Conservation (phyloP, 257 asterid species). For the Agastache rugosa region DNA sequence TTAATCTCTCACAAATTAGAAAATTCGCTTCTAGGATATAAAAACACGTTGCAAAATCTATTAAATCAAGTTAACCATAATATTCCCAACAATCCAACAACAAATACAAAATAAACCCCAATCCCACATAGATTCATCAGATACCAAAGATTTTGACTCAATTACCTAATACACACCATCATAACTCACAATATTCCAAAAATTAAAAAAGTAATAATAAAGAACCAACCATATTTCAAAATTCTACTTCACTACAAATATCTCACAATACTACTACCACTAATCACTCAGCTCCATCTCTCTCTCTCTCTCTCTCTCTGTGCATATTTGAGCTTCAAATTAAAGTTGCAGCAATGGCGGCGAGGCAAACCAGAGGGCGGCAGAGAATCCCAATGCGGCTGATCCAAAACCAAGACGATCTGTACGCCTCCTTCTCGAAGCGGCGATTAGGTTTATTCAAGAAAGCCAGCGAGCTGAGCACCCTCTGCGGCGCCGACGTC, state of each 20-base stretch:
- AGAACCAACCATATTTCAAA: background rate
- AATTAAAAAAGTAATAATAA: too few relatives aligned
- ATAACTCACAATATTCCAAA: too few relatives aligned
- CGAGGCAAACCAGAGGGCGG: slow-evolving; percentile 40
- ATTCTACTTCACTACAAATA: background rate
- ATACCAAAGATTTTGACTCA: background rate
- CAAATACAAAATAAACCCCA: background rate
- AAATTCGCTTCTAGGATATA: background rate
- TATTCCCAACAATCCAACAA: background rate
- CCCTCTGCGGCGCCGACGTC: slow-evolving; percentile 34
- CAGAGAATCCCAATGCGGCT: slow-evolving; percentile 37
- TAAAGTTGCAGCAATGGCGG: slow-evolving; percentile 10
- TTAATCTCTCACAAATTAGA: background rate
- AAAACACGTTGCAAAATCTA: background rate
- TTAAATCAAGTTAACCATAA: background rate
- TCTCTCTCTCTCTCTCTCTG: background rate
- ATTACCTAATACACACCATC: background rate
- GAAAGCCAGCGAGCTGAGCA: slow-evolving; percentile 37
- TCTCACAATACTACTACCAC: background rate
- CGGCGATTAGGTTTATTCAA: slow-evolving; percentile 40
- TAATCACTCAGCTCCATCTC: background rate
- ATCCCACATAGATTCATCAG: background rate
- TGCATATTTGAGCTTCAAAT: background rate
- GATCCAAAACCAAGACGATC: slow-evolving; percentile 37
- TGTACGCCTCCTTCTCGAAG: slow-evolving; percentile 41